phyloP scores from a whole-genome alignment of 164 flowering plant genomes.

The Pachysandra terminalis region DNA sequence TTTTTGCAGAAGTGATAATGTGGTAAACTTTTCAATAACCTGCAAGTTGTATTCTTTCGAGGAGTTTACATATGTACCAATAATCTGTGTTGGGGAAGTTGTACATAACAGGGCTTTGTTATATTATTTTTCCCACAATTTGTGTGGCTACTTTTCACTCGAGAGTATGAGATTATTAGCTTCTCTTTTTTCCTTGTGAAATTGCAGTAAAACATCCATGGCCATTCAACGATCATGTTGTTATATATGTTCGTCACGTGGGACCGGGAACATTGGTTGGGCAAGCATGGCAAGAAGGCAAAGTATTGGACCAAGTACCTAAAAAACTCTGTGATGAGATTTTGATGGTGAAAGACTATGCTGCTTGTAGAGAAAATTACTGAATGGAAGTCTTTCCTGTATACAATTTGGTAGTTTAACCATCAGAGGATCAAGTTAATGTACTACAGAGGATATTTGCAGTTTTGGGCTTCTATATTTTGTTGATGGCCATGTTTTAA shows the following conservation, averaged over 20 bases:
- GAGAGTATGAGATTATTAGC: background rate
- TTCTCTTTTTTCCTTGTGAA: background rate
- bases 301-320: slow-evolving; percentile 63
- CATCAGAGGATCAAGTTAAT: no score
- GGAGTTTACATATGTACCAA: no score
- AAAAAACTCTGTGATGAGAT: slow-evolving; percentile 63
- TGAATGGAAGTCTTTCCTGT: background rate
- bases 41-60: no score
- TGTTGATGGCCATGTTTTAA: no score
- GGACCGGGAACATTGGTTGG: slow-evolving; percentile 82
- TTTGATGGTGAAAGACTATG: slow-evolving; percentile 65
- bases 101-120: no score
- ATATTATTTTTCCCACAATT: no score
- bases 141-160: no score
- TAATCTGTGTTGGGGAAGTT: no score
- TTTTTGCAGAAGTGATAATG: no score
- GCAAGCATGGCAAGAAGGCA: slow-evolving; percentile 93
- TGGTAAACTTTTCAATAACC: no score
- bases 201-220: slow-evolving; percentile 66
- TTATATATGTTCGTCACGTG: slow-evolving; percentile 59
- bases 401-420: background rate
- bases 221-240: slow-evolving; percentile 74
- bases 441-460: no score
- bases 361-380: slow-evolving; percentile 8
- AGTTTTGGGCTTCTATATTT: no score